phyloP scores from a whole-genome alignment of 768 basidiomycete genomes.

The Termitomyces sp. region DNA sequence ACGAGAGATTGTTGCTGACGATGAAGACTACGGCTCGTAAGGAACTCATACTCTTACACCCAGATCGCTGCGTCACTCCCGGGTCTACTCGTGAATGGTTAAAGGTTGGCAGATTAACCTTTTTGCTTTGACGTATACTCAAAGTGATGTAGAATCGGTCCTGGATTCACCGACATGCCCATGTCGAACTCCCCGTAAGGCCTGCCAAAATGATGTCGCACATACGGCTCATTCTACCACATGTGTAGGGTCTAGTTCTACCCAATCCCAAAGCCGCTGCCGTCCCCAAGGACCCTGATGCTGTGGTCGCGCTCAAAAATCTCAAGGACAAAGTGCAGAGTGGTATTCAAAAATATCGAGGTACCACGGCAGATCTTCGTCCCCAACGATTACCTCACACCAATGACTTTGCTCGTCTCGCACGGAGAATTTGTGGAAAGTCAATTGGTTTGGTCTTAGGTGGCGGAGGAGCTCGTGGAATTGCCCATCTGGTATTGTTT shows the following conservation, averaged over 20 bases:
- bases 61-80: slow-evolving; percentile 81
- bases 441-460: slow-evolving; percentile 93
- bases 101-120: slow-evolving; percentile 45
- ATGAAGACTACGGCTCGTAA: slow-evolving; percentile 99
- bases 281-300: slow-evolving; percentile 77
- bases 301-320: slow-evolving; percentile 83
- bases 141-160: slow-evolving; percentile 64
- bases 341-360: slow-evolving; percentile 83
- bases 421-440: slow-evolving; percentile 85
- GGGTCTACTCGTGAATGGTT: slow-evolving; percentile 97
- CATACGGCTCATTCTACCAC: not conserved
- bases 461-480: slow-evolving; percentile 91
- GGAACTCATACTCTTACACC: slow-evolving; percentile 90
- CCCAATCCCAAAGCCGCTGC: slow-evolving; percentile 53
- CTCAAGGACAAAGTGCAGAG: slow-evolving; percentile 90
- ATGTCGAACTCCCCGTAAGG: slow-evolving; percentile 81
- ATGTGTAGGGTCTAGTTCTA: slow-evolving; percentile 60
- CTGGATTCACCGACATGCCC: slow-evolving; percentile 95
- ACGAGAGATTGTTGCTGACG: slow-evolving; percentile 86
- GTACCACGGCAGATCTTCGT: slow-evolving; percentile 50
- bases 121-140: not conserved
- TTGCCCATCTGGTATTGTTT: slow-evolving; percentile 32
- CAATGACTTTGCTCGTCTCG: slow-evolving; percentile 90
- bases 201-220: not conserved
- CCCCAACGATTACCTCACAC: slow-evolving; percentile 76